These are phyloP conservation scores for Thermochaetoides dissita DNA, from an alignment of 2,329 filamentous ascomycete genomes.

Conservation along the genomic window DNA sequence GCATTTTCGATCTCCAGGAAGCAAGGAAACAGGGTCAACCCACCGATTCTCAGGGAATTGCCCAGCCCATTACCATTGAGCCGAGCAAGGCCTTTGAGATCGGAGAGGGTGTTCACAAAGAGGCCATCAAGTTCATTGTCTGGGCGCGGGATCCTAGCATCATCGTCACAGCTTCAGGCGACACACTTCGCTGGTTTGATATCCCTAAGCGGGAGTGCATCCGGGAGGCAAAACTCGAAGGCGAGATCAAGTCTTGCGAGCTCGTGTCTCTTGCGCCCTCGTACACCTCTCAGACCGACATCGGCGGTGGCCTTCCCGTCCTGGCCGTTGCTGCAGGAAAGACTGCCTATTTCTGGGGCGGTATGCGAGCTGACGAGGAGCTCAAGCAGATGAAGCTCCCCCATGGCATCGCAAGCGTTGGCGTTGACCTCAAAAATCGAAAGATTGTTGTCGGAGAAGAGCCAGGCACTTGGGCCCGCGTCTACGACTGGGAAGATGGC, in stretches of 20 bases:
- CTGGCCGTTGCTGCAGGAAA: conserved; percentile 90
- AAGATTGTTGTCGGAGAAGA: conserved; percentile 84
- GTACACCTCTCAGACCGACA: conserved; percentile 44
- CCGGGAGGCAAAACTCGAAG: conserved; percentile 65
- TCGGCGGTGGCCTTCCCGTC: conserved; percentile 55
- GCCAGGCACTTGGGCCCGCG: conserved; percentile 89
- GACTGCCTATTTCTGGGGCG: conserved; percentile 83
- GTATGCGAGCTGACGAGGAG: conserved; percentile 50
- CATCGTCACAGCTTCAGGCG: conserved; percentile 82
- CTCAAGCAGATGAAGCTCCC: conserved; percentile 69
- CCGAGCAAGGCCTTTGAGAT: conserved; percentile 68
- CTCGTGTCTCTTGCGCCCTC: conserved; percentile 55
- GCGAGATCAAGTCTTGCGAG: conserved; percentile 83
- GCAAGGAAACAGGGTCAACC: conserved; percentile 27
- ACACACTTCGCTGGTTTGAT: conserved; percentile 90
- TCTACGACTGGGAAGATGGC: conserved; percentile 78
- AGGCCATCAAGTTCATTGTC: conserved; percentile 89
- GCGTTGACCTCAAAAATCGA: conserved; percentile 65
- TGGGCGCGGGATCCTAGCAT: conserved; percentile 85
- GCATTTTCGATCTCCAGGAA: conserved; percentile 74
- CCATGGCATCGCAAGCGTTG: conserved; percentile 83
- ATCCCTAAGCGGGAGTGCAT: conserved; percentile 62
- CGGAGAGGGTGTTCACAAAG: conserved; percentile 66
- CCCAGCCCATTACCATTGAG: conserved; percentile 33
- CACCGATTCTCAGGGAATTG: conserved; percentile 18